These are phyloP conservation scores for Psidium friedrichsthalianum DNA, from an alignment of 345 rosid species.

Conservation along the genomic window DNA sequence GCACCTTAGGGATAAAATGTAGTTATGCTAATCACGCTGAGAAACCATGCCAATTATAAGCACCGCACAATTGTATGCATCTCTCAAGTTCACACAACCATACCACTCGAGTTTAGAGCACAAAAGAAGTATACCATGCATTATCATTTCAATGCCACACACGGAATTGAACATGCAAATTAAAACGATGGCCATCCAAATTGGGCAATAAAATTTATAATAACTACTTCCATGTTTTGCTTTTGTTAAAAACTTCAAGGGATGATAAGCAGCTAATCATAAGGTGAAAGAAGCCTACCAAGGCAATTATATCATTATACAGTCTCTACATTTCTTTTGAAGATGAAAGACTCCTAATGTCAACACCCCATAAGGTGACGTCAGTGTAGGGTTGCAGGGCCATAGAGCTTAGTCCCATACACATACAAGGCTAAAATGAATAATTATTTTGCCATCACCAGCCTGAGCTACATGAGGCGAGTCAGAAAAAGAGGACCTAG, in stretches of 20 bases:
- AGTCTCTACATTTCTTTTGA: not conserved
- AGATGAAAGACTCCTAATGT: not conserved
- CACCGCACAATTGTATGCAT: not conserved
- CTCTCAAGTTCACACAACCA: not conserved
- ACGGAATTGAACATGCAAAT: not conserved
- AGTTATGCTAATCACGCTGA: not conserved
- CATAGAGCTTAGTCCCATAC: not conserved
- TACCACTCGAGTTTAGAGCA: not conserved
- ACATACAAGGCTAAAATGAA: not conserved
- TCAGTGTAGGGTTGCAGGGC: not conserved
- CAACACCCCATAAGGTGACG: not conserved
- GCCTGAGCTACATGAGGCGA: not conserved
- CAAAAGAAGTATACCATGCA: not conserved
- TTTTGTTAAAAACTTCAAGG: not conserved
- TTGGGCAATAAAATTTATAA: not conserved
- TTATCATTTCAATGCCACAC: not conserved
- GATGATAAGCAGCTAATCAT: not conserved
- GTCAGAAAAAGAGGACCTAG: not conserved
- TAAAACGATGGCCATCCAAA: not conserved
- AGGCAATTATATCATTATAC: not conserved
- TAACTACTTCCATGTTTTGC: not conserved
- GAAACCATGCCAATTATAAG: not conserved
- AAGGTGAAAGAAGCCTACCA: not conserved
- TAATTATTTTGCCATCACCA: not conserved
- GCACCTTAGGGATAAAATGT: not conserved